Percentiles rank a stretch among this genome's conserved stretches.
Evolutionary conservation across 352 stramenopile genomes (phyloP).

Genomic region (Globisporangium sylvaticum): DNA sequence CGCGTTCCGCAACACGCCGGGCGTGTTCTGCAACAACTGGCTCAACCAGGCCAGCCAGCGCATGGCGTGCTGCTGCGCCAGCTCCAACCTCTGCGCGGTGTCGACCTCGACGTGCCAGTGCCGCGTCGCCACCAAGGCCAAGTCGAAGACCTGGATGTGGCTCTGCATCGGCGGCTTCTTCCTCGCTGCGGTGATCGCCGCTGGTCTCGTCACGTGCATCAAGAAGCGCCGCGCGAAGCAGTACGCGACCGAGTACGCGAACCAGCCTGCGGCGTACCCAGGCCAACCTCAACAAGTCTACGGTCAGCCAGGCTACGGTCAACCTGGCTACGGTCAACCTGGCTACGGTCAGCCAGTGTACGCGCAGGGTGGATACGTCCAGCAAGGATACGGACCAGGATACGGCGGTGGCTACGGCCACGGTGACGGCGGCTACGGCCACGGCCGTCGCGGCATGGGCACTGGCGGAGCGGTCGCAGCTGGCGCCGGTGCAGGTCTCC

Average conservation of each 20-base stretch:
- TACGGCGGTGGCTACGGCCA: conserved; percentile 7
- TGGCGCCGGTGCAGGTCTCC: conserved; percentile 30
- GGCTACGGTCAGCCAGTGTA: conserved; percentile 27
- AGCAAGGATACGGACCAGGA: conserved; percentile 12
- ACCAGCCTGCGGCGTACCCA: not conserved
- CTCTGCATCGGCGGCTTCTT: conserved; percentile 28
- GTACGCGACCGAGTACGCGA: conserved; percentile 8
- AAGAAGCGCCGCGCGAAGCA: conserved; percentile 29
- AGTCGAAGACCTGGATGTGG: conserved; percentile 22
- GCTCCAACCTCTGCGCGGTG: conserved; percentile 24
- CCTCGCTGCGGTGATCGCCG: conserved; percentile 27
- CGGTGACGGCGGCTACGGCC: conserved; percentile 16
- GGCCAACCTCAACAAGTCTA: not conserved
- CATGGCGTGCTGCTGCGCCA: conserved; percentile 50
- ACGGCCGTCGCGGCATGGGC: conserved; percentile 30
- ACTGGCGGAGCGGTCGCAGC: conserved; percentile 28
- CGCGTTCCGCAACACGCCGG: conserved; percentile 37
- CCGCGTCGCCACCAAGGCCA: not conserved
- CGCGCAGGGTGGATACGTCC: conserved; percentile 13
- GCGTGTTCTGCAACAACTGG: conserved; percentile 54
- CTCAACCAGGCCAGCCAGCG: conserved; percentile 28
- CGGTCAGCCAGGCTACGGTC: conserved; percentile 14
- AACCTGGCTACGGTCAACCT: conserved; percentile 8
- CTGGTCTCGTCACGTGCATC: conserved; percentile 27
- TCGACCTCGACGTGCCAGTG: conserved; percentile 41